Evolutionary conservation across 148 eudicot species (phyloP).

Genomic region (Cornus florida): DNA sequence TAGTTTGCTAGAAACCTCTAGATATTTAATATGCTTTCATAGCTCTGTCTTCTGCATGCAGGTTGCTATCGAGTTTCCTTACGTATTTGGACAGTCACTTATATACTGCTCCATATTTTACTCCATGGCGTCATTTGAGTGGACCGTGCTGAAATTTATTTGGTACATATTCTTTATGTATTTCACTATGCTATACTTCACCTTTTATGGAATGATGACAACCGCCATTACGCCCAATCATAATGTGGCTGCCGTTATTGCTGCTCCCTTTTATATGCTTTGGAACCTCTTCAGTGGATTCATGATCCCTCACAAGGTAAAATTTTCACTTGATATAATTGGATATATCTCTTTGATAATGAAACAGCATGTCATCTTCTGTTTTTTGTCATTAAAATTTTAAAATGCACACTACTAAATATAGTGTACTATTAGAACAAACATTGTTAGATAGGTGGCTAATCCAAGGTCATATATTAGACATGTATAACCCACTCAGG

Average conservation of each 20-base stretch:
- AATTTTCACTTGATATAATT: not conserved
- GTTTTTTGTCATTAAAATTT: not conserved
- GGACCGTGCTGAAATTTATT: constrained; percentile 61
- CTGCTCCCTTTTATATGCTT: constrained; percentile 95
- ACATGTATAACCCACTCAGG: too few species aligned
- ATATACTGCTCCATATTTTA: constrained; percentile 80
- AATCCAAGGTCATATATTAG: too few species aligned
- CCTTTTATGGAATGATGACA: constrained; percentile 98
- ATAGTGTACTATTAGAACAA: not conserved
- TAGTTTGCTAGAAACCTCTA: not conserved
- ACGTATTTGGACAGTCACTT: constrained; percentile 79
- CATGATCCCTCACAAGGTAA: constrained; percentile 98
- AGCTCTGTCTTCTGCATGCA: constrained; percentile 29
- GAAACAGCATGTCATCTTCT: too few species aligned
- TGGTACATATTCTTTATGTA: constrained; percentile 84
- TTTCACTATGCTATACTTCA: constrained; percentile 89
- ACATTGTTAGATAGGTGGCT: not conserved
- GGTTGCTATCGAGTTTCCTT: constrained; percentile 98
- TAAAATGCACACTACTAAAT: not conserved
- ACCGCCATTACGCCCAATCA: constrained; percentile 96
- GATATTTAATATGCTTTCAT: not conserved
- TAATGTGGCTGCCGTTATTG: constrained; percentile 81
- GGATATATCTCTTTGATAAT: not conserved
- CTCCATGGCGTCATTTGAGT: constrained; percentile 85
- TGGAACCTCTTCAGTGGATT: constrained; percentile 99